A percentile compares a stretch with the other conserved stretches of the same genome.
phyloP scores from a whole-genome alignment of 768 basidiomycete species.

The Peribolospora baueri region DNA sequence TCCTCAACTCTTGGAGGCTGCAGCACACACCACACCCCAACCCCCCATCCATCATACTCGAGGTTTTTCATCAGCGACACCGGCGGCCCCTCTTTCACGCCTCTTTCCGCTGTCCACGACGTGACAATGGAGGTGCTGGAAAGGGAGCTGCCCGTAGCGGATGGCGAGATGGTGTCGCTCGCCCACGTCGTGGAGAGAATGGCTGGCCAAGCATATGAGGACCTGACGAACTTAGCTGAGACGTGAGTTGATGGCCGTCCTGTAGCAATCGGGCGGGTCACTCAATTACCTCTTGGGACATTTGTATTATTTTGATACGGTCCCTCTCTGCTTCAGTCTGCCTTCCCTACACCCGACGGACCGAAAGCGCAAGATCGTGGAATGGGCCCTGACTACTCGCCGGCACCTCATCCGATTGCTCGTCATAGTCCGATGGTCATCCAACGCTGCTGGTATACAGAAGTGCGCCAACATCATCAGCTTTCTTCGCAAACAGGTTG shows the following conservation, averaged over 20 bases:
- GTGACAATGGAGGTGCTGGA: conserved; percentile 24
- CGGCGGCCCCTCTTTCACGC: too few relatives aligned
- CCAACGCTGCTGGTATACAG: conserved; percentile 25
- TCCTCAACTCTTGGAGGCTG: too few relatives aligned
- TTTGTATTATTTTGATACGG: too few relatives aligned
- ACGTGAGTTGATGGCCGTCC: conserved; percentile 31
- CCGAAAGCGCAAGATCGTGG: conserved; percentile 55
- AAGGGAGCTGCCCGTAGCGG: conserved; percentile 44
- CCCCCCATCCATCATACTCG: too few relatives aligned
- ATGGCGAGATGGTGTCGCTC: conserved; percentile 48
- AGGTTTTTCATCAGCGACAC: too few relatives aligned
- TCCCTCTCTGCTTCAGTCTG: conserved; percentile 2
- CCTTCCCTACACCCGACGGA: conserved; percentile 20
- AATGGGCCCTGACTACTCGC: conserved; percentile 74
- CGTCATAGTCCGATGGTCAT: conserved; percentile 63
- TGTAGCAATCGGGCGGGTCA: too few relatives aligned
- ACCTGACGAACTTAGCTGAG: conserved; percentile 59
- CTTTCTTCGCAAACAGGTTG: conserved; percentile 63
- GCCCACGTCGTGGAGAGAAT: conserved; percentile 52
- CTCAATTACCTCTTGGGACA: not conserved
- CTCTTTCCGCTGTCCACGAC: too few relatives aligned
- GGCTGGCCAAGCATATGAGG: conserved; percentile 54
- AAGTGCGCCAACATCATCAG: conserved; percentile 45
- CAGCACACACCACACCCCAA: too few relatives aligned
- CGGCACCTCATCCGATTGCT: conserved; percentile 74